phyloP scores from a whole-genome alignment of 345 rosid genomes.

The Corchorus capsularis region DNA sequence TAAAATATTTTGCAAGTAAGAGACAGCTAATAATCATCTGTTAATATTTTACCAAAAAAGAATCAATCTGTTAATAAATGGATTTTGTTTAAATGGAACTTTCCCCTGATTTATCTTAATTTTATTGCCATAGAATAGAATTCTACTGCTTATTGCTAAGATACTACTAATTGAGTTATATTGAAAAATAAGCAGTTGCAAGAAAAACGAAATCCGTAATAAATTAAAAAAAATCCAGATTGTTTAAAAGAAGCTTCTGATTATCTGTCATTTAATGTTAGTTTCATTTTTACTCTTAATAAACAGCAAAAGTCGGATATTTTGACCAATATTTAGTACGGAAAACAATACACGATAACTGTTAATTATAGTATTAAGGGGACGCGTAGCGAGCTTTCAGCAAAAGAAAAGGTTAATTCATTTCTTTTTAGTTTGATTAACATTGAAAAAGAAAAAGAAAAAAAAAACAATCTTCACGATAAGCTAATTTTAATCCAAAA shows the following conservation, averaged over 20 bases:
- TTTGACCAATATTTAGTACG: background rate
- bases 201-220: too few relatives aligned
- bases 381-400: background rate
- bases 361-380: background rate
- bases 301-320: background rate
- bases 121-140: too few relatives aligned
- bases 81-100: too few relatives aligned
- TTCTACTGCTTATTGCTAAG: too few relatives aligned
- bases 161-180: too few relatives aligned
- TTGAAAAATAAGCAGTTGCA: too few relatives aligned
- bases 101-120: too few relatives aligned
- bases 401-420: background rate
- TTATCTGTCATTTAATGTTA: background rate
- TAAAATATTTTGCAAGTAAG: too few relatives aligned
- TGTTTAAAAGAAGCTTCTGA: background rate
- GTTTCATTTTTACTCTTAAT: background rate
- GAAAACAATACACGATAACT: background rate
- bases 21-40: too few relatives aligned
- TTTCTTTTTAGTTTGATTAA: background rate
- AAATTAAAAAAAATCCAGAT: background rate
- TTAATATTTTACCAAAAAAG: too few relatives aligned
- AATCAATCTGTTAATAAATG: too few relatives aligned
- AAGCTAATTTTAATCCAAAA: background rate
- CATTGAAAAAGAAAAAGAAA: background rate
- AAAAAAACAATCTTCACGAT: background rate